Base-by-base conservation (phyloP, 2,329 filamentous ascomycete genomes). In the Monosporascus sp. region DNA sequence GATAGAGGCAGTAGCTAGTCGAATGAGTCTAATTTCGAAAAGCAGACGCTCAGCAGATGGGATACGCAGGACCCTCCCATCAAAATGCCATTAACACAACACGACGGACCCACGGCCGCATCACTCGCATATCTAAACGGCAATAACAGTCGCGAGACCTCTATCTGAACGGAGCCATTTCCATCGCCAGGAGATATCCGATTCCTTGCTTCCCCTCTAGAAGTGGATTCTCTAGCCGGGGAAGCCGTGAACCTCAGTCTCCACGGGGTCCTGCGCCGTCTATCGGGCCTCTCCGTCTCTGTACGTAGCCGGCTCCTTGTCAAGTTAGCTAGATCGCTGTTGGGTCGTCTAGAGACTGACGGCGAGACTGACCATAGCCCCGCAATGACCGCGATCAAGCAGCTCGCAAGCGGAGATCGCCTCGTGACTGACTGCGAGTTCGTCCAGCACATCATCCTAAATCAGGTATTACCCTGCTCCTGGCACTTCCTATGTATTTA, bases 401-500 rank as follows among this genome's bases (percentile, higher is more conserved):
- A 51, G 0, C 41, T 72, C 6, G 53, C 65, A 1, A 44, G 38
- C 1, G 63, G 67, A 22, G 67, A 71, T 15, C 60, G 61, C 22
- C 70, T 0, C 0, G 51, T 53, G 1, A 48, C 64, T 1, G 70
- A 69, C 0, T 62, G 59, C 5, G 59, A 65, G 0, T 63, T 70
- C 2, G 61, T 72, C 3, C 60, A 57, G 3, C 52, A 66, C n/a
- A 46, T 71, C 8, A 54, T 71, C 3, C 41, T 70, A 8, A 54
- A 69, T 4, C 53, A 60, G 6, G 53, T 51, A 3, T 60, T 65
- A 6, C 59, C 65, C 24, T 70, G 65, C 38, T 63, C 66, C 1
- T 71, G 65, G 66, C 67, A 70, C 48, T 60, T 24, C 66, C 0
- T 57, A 63, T 20, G 50, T 71, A 2, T 54, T 72, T 31, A 65